A percentile compares a stretch with the other conserved stretches of the same genome.
Evolutionary conservation across 2,329 filamentous ascomycete species (phyloP).

Genomic region (Fusarium hostae): DNA sequence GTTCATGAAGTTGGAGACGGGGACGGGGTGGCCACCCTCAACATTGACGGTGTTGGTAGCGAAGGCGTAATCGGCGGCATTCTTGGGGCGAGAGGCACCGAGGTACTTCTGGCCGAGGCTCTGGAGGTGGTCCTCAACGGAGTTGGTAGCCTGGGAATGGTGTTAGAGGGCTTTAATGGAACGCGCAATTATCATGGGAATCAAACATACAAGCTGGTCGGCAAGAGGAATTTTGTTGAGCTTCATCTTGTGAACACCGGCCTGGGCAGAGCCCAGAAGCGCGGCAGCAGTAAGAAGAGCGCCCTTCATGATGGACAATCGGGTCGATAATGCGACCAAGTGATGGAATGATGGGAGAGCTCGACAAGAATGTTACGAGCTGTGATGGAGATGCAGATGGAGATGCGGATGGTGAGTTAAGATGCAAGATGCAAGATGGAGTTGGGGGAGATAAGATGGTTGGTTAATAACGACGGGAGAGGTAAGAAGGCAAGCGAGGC

Average conservation of each 20-base stretch:
- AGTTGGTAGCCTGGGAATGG: conserved; percentile 72
- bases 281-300: conserved; percentile 80
- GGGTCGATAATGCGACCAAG: conserved; percentile 24
- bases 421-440: conserved; percentile 36
- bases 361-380: conserved; percentile 21
- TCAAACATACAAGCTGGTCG: conserved; percentile 83
- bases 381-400: conserved; percentile 17
- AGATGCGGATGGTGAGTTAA: conserved; percentile 16
- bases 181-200: neutral
- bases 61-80: conserved; percentile 81
- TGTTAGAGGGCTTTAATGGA: conserved; percentile 19
- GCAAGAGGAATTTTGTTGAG: conserved; percentile 94
- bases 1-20: conserved; percentile 97
- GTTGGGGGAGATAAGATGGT: conserved; percentile 41
- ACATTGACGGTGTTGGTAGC: conserved; percentile 74
- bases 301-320: conserved; percentile 80
- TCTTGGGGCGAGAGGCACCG: conserved; percentile 72
- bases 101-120: conserved; percentile 96
- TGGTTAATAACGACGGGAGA: conserved; percentile 21
- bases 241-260: conserved; percentile 94
- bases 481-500: conserved; percentile 26
- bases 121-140: conserved; percentile 83
- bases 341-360: neutral
- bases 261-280: conserved; percentile 84
- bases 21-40: conserved; percentile 79